A percentile compares a stretch with the other conserved stretches of the same genome.
These are phyloP conservation scores for Pichia membranifaciens DNA, from an alignment of 805 yeast genomes.

Conservation along the genomic window DNA sequence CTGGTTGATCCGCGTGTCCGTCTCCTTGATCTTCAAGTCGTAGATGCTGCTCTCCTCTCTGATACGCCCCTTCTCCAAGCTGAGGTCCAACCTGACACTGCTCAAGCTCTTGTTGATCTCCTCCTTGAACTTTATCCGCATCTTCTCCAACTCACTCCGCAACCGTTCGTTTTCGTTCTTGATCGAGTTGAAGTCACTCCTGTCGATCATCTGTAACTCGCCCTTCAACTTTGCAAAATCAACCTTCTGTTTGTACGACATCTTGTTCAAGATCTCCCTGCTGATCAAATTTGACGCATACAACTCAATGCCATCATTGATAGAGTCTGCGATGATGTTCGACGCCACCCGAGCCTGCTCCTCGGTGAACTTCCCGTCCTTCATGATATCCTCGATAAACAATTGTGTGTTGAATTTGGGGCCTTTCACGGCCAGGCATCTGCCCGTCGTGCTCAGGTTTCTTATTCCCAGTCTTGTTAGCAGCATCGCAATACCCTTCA, in stretches of 20 bases:
- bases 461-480: not conserved
- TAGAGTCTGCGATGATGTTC: slow-evolving; percentile 61
- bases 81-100: slow-evolving; percentile 83
- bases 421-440: slow-evolving; percentile 12
- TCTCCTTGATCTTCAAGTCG: slow-evolving; percentile 89
- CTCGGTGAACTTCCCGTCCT: slow-evolving; percentile 59
- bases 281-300: slow-evolving; percentile 77
- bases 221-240: slow-evolving; percentile 94
- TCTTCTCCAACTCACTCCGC: slow-evolving; percentile 76
- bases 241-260: slow-evolving; percentile 92
- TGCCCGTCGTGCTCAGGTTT: not conserved
- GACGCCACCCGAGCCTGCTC: slow-evolving; percentile 80
- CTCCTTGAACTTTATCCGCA: slow-evolving; percentile 79
- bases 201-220: slow-evolving; percentile 82
- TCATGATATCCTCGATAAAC: slow-evolving; percentile 60
- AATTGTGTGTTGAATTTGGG: slow-evolving; percentile 67
- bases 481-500: too few relatives aligned
- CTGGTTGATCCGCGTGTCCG: slow-evolving; percentile 91
- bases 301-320: slow-evolving; percentile 72
- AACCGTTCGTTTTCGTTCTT: slow-evolving; percentile 84
- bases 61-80: slow-evolving; percentile 90
- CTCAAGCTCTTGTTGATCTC: slow-evolving; percentile 89
- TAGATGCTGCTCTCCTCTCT: slow-evolving; percentile 91
- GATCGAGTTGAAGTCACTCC: slow-evolving; percentile 73
- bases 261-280: slow-evolving; percentile 72